These are phyloP conservation scores for Echinochloa phyllopogon DNA, from an alignment of 176 grass and related monocot species.

Conservation along the genomic window DNA sequence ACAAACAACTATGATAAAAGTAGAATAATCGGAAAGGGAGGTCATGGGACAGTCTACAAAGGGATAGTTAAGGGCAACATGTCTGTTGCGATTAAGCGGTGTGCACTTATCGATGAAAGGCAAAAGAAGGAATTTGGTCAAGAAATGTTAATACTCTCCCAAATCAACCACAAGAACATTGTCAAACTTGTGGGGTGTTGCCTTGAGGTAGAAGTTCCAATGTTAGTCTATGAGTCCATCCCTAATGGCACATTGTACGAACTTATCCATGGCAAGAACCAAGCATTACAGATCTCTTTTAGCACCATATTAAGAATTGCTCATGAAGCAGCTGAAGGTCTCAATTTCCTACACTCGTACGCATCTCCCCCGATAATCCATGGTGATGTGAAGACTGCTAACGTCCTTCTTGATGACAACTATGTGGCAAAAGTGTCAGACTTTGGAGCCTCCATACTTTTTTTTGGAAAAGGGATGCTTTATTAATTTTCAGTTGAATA, in stretches of 20 bases:
- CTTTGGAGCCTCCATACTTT: slow-evolving; percentile 50
- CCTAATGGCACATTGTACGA: slow-evolving; percentile 16
- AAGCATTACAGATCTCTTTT: slow-evolving; percentile 23
- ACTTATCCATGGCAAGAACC: slow-evolving; percentile 46
- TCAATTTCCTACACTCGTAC: slow-evolving; percentile 21
- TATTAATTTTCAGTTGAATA: no score
- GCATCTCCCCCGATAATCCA: slow-evolving; percentile 43
- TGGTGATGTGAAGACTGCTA: slow-evolving; percentile 44
- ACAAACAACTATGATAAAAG: slow-evolving; percentile 56
- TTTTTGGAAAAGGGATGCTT: no score
- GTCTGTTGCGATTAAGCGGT: slow-evolving; percentile 14
- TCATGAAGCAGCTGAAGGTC: slow-evolving; percentile 40
- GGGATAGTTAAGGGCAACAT: slow-evolving; percentile 25
- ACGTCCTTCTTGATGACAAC: slow-evolving; percentile 36
- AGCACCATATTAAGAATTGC: slow-evolving; percentile 36
- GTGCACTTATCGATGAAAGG: slow-evolving; percentile 16
- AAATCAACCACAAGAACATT: slow-evolving; percentile 49
- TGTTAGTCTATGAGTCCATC: slow-evolving; percentile 47
- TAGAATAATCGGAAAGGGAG: slow-evolving; percentile 51
- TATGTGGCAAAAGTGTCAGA: slow-evolving; percentile 48
- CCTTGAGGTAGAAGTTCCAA: slow-evolving; percentile 48
- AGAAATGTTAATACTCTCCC: slow-evolving; percentile 48
- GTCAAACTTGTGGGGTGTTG: slow-evolving; percentile 43
- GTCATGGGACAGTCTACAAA: slow-evolving; percentile 47
- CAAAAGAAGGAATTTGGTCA: slow-evolving; percentile 48